phyloP scores from a whole-genome alignment of 345 rosid genomes.

The Gossypium sturtianum region DNA sequence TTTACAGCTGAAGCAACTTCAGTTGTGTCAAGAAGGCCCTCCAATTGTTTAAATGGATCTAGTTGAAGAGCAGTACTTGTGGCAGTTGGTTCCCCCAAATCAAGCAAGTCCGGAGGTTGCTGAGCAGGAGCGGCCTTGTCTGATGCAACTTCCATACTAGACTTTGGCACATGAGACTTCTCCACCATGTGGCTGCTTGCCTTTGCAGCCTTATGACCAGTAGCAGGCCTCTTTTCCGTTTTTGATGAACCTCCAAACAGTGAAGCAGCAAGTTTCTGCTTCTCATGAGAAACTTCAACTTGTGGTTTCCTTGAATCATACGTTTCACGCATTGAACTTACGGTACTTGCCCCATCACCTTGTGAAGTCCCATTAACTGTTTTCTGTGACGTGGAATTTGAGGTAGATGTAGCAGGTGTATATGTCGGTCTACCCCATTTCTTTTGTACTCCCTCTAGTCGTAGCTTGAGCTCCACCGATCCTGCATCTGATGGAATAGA shows the following conservation, averaged over 20 bases:
- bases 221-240: slow-evolving; percentile 50
- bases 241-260: slow-evolving; percentile 78
- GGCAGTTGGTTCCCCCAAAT: slow-evolving; percentile 58
- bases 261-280: slow-evolving; percentile 98
- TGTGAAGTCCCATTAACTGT: slow-evolving; percentile 43
- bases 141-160: slow-evolving; percentile 15
- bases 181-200: slow-evolving; percentile 36
- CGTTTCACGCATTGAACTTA: slow-evolving; percentile 40
- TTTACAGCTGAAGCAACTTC: slow-evolving; percentile 21
- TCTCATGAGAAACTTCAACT: slow-evolving; percentile 68
- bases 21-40: slow-evolving; percentile 62
- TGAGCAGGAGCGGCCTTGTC: slow-evolving; percentile 43
- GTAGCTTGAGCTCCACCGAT: slow-evolving; percentile 62
- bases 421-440: slow-evolving; percentile 86
- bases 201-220: slow-evolving; percentile 47
- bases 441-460: slow-evolving; percentile 91
- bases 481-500: slow-evolving; percentile 52
- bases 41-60: slow-evolving; percentile 87
- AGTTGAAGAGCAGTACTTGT: slow-evolving; percentile 28
- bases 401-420: slow-evolving; percentile 44
- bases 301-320: slow-evolving; percentile 57
- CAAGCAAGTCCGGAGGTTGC: slow-evolving; percentile 87
- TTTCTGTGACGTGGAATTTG: slow-evolving; percentile 41
- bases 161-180: slow-evolving; percentile 25
- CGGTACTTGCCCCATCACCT: slow-evolving; percentile 34